These are phyloP conservation scores for Boletus tomentosulus DNA, from an alignment of 768 basidiomycete genomes.

Conservation along the genomic window DNA sequence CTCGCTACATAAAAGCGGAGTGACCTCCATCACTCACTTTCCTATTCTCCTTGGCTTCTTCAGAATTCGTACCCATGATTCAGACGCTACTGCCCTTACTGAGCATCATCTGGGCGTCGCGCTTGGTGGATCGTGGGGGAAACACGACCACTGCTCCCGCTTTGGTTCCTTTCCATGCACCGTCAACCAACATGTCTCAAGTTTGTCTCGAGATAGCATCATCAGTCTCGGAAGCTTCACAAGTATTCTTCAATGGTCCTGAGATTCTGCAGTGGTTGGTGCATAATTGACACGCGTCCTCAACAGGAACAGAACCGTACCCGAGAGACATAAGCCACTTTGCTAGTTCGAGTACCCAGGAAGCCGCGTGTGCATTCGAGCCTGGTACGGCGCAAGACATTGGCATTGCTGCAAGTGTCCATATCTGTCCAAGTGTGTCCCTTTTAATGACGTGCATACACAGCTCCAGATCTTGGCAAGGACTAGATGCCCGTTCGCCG, in stretches of 20 bases:
- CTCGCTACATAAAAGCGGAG: constrained; percentile 1
- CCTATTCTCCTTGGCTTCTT: constrained; percentile 4
- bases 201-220: constrained; percentile 21
- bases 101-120: constrained; percentile 5
- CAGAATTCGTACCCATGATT: constrained; percentile 3
- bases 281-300: constrained; percentile 7
- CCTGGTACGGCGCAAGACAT: constrained; percentile 56
- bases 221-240: constrained; percentile 16
- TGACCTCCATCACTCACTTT: constrained; percentile 3
- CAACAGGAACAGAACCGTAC: constrained; percentile 30
- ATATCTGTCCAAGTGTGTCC: background rate
- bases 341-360: constrained; percentile 44
- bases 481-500: constrained; percentile 51
- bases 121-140: constrained; percentile 1
- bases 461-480: constrained; percentile 47
- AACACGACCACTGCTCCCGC: background rate
- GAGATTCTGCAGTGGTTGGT: background rate
- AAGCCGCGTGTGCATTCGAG: constrained; percentile 51
- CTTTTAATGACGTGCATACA: background rate
- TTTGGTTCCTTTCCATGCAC: background rate
- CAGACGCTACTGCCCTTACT: constrained; percentile 5
- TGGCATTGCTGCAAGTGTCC: constrained; percentile 39
- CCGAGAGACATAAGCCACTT: constrained; percentile 44
- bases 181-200: constrained; percentile 3
- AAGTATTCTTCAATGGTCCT: constrained; percentile 22